Base-by-base conservation (phyloP, 345 rosid genomes). In the Dimocarpus longan region DNA sequence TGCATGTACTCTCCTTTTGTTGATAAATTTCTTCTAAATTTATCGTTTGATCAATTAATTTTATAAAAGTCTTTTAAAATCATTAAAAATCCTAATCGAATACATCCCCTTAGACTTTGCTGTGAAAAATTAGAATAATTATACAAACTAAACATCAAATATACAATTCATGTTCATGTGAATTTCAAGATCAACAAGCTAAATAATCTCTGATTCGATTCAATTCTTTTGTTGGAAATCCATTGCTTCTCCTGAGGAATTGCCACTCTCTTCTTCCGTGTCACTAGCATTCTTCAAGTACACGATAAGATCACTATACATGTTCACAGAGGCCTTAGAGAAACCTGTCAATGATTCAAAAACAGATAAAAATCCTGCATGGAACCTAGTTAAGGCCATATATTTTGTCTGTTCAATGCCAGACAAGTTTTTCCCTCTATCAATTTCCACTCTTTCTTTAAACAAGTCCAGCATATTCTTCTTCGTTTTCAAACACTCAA, bases 341-440 rank as follows among this genome's bases (percentile, higher is more conserved):
- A 85, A 88, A 76, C 75, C 82, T 2, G 73, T 64, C 76, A 88
- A 39, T 0, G 87, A 81, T 60, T 73, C 79, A 10, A 88, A 81
- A 37, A 88, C 86, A 0, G 83, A 60, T 10, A 78, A 78, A 54
- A 88, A 80, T 59, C 89, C 87, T 39, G 73, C 74, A 76, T 85
- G 89, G 54, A 88, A 79, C 62, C 88, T 83, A 48, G 70, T 54
- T 63, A 88, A 28, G 4, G 80, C 81, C 67, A 83, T 80, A 42
- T 60, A 68, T 54, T 83, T 78, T 0, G 88, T 84, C 75, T 83
- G 84, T 79, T 83, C 75, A 82, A 83, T 78, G 68, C 74, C 59
- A 42, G 28, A 3, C 37, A 32, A 18, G 82, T 88, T 87, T 65
- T 86, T 83, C 69, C 8, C 82, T 71, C 79, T 86, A 75, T 88